These are phyloP conservation scores for Saccharomycopsis sp. DNA, from an alignment of 805 yeast species.

Conservation along the genomic window DNA sequence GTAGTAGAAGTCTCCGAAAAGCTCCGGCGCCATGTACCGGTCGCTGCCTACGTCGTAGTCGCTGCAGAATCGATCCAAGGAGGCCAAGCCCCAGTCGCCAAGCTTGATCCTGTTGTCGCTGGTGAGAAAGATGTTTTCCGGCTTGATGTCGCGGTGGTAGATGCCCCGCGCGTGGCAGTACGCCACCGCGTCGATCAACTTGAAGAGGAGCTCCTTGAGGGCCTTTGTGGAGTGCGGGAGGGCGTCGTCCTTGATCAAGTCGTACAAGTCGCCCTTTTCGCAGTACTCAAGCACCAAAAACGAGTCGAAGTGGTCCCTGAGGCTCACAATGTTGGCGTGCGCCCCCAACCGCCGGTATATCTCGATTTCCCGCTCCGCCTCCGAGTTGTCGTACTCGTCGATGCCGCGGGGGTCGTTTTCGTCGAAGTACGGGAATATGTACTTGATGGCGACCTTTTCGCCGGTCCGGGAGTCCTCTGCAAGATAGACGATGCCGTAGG, in stretches of 20 bases:
- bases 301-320: conserved; percentile 68
- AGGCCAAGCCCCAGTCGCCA: conserved; percentile 86
- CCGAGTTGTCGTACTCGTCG: conserved; percentile 22
- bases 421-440: conserved; percentile 56
- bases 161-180: conserved; percentile 89
- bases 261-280: conserved; percentile 73
- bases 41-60: conserved; percentile 82
- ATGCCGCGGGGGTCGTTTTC: conserved; percentile 28
- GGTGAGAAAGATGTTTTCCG: conserved; percentile 75
- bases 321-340: conserved; percentile 68
- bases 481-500: conserved; percentile 85
- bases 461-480: conserved; percentile 59
- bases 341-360: conserved; percentile 67
- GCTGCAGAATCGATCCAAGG: conserved; percentile 72
- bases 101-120: conserved; percentile 67
- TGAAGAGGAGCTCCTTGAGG: conserved; percentile 86
- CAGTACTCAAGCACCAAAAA: conserved; percentile 84
- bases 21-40: conserved; percentile 92
- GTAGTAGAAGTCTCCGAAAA: conserved; percentile 39
- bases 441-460: conserved; percentile 75
- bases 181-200: conserved; percentile 70
- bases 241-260: conserved; percentile 68
- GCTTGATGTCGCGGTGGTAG: conserved; percentile 83
- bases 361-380: conserved; percentile 49
- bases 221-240: conserved; percentile 69